Evolutionary conservation across 345 rosid genomes (phyloP), one percentile per base, ranked within the genome.

Genomic region (Gossypium turneri): DNA sequence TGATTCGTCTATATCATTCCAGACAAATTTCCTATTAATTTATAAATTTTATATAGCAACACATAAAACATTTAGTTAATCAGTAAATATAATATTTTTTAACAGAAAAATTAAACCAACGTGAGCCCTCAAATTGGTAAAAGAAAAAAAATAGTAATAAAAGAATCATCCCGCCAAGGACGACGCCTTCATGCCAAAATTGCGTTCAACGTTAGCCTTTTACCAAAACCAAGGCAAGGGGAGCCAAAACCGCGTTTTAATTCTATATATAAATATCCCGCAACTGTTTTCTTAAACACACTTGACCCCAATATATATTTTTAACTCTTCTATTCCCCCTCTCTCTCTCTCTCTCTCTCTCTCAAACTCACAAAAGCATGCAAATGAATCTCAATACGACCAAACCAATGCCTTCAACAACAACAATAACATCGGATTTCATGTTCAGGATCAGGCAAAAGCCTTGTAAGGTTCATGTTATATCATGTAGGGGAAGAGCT

Each of bases 291-390:
- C 34, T 12, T 12, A 34, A 63, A 17, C 13, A 17, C 3, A 43
- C 17, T 13, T 55, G 12, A 17, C 22, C 11, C 8, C 20, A 17
- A 53, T 48, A 12, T 13, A 48, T 48, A 48, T 34, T 4, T 34
- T 34, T 34, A 34, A 34, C 41, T 4, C 41, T 34, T 7, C 3
- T 6, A 0, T n/a, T 9, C 3, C 24, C 24, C 24, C 24, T 0
- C 24, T 2, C 16, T 19, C 2, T n/a, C n/a, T 22, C 15, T n/a
- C 9, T 12, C 5, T 20, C 1, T 45, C 41, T 27, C 38, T 34
- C 45, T 27, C 9, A 5, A 27, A 13, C 65, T 47, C 51, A 60
- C 20, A 77, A 83, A 12, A 45, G 38, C 12, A 22, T 47, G 72
- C 38, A 48, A 25, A 48, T 68, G 58, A 48, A 68, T 68, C 57